These are phyloP conservation scores for Hypholoma fasciculare DNA, from an alignment of 768 basidiomycete genomes.

Conservation along the genomic window DNA sequence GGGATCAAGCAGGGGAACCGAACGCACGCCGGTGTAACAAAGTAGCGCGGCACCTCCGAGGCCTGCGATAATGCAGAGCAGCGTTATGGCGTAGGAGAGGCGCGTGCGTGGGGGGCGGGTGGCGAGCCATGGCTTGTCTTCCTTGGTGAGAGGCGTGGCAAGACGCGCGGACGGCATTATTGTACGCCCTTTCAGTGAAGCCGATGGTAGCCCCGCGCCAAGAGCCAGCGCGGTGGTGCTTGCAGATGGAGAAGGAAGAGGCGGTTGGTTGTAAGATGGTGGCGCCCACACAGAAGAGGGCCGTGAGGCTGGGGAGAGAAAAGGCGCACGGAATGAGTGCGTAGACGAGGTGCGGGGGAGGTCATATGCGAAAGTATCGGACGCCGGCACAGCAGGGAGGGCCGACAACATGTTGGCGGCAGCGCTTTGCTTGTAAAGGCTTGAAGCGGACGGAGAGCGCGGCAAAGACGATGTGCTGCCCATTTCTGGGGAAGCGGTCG, in stretches of 20 bases:
- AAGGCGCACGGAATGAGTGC: conserved; percentile 64
- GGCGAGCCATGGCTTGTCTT: conserved; percentile 64
- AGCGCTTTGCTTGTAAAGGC: conserved; percentile 45
- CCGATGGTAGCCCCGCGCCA: not conserved
- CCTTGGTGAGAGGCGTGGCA: conserved; percentile 45
- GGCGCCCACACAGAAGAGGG: conserved; percentile 65
- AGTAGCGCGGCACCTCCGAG: conserved; percentile 48
- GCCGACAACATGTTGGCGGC: conserved; percentile 35
- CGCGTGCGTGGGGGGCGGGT: conserved; percentile 35
- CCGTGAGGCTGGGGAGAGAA: conserved; percentile 71
- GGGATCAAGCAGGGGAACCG: conserved; percentile 44
- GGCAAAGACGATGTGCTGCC: conserved; percentile 21
- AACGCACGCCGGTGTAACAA: conserved; percentile 52
- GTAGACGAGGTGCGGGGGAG: conserved; percentile 43
- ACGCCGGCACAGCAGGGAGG: not conserved
- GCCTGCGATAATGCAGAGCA: conserved; percentile 54
- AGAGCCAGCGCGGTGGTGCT: conserved; percentile 24
- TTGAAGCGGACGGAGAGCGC: conserved; percentile 25
- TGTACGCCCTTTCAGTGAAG: conserved; percentile 25
- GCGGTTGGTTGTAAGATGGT: conserved; percentile 38
- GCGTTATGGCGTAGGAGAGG: conserved; percentile 46
- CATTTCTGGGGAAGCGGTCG: not conserved
- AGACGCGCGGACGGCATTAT: conserved; percentile 52
- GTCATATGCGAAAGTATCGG: not conserved
- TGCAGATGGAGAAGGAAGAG: conserved; percentile 18